Base-by-base conservation (phyloP, 2,329 filamentous ascomycete genomes). In the Rhynchosporium secalis region DNA sequence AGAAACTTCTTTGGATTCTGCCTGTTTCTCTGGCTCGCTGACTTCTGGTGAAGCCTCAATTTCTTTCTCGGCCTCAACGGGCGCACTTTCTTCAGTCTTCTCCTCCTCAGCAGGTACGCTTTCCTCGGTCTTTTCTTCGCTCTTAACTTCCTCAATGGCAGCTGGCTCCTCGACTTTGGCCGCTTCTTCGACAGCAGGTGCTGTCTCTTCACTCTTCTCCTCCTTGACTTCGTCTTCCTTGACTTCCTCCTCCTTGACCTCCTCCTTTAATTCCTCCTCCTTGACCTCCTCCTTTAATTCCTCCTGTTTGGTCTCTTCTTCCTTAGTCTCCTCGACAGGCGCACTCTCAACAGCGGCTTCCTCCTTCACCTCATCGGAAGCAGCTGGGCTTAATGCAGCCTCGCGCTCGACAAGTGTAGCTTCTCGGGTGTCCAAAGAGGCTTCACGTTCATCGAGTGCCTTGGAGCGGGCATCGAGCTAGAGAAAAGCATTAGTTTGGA, bases 391-490 rank as follows among this genome's bases (percentile, higher is more conserved):
- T 7, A 48, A 40, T 15, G 58, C 59, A 3, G 43, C 38, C 29
- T 63, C 64, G 8, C 55, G 49, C 5, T 31, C 29, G 31, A 51
- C 48, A 29, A 51, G 12, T 4, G 33, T 9, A 15, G 55, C 56
- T 45, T 66, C 65, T 28, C 60, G 28, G 1, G 47, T 59, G 33
- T 51, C 60, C 1, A 58, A 38, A 8, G 55, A 43, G 8, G 48
- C 59, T 33, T 63, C 64, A 13, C 56, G 49, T 13, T 43, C 48
- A 31, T 58, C 49, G 20, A 60, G 49, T n/a, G 60, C 58, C 49
- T 58, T 41, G 48, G 61, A 58, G 29, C 48, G 29, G 48, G 33
- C 29, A 15, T 51, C 33, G 48, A 51, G 48, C 48, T 51, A 1
- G 31, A 4, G 31, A 10, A 6, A 13, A 33, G 6, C 33, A n/a